phyloP scores from a whole-genome alignment of 306 rosid genomes.

The Oxytropis ochrocephala region DNA sequence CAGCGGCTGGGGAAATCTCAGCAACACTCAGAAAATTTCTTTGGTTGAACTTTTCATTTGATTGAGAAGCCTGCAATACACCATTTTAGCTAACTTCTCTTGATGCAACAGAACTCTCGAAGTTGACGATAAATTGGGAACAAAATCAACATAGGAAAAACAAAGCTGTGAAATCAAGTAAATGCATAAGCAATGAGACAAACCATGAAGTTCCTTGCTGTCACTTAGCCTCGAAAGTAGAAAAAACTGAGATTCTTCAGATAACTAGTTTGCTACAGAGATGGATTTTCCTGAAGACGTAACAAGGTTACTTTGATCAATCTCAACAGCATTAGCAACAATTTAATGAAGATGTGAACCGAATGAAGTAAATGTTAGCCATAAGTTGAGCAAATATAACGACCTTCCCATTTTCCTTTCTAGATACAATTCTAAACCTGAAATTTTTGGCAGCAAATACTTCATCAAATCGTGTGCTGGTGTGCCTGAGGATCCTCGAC shows the following conservation, averaged over 20 bases:
- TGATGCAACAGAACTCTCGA: slow-evolving; percentile 33
- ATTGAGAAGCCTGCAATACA: slow-evolving; percentile 30
- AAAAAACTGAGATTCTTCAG: slow-evolving; percentile 42
- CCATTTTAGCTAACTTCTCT: slow-evolving; percentile 24
- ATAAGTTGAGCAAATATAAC: not conserved
- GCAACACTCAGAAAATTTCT: slow-evolving; percentile 69
- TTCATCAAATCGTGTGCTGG: slow-evolving; percentile 60
- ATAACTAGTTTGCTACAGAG: slow-evolving; percentile 38
- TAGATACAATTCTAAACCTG: slow-evolving; percentile 32
- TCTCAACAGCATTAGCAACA: not conserved
- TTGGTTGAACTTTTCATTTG: slow-evolving; percentile 49
- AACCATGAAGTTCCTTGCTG: slow-evolving; percentile 44
- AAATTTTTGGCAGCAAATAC: slow-evolving; percentile 54
- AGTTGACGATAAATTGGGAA: slow-evolving; percentile 31
- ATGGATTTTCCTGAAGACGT: slow-evolving; percentile 46
- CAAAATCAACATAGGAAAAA: slow-evolving; percentile 9
- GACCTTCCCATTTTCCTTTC: slow-evolving; percentile 82
- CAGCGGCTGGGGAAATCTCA: slow-evolving; percentile 62
- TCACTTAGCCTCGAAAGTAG: slow-evolving; percentile 39
- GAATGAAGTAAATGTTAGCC: not conserved
- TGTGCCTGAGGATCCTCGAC: slow-evolving; percentile 46
- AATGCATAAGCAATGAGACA: slow-evolving; percentile 12
- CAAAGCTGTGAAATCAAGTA: not conserved
- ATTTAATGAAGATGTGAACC: not conserved
- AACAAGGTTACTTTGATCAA: slow-evolving; percentile 15